These are phyloP conservation scores for Aspergillus neoniger DNA, from an alignment of 2,329 filamentous ascomycete species.

Conservation along the genomic window DNA sequence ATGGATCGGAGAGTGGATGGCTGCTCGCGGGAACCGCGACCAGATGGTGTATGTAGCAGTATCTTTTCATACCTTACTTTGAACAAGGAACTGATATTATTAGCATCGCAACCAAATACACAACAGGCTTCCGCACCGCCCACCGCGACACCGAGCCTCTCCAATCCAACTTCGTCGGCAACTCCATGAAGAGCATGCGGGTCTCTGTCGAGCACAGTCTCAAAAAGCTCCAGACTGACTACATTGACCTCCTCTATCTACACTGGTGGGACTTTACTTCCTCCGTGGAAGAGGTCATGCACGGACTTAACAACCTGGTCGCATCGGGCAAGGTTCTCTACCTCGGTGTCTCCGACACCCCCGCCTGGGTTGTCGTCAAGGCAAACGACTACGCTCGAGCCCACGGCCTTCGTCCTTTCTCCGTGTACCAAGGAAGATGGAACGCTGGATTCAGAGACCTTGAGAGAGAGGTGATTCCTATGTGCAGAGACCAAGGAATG, in stretches of 20 bases:
- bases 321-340: constrained; percentile 16
- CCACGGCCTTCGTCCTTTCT: constrained; percentile 12
- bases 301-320: constrained; percentile 14
- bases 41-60: constrained; percentile 70
- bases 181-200: constrained; percentile 46
- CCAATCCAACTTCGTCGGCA: constrained; percentile 47
- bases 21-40: constrained; percentile 61
- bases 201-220: constrained; percentile 49
- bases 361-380: constrained; percentile 15
- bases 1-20: constrained; percentile 71
- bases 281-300: constrained; percentile 17
- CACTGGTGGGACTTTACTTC: constrained; percentile 20
- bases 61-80: neutral
- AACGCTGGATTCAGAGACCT: constrained; percentile 14
- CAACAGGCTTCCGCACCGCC: constrained; percentile 58
- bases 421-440: constrained; percentile 15
- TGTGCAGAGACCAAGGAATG: constrained; percentile 17
- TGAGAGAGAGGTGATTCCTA: constrained; percentile 16
- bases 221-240: constrained; percentile 54
- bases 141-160: constrained; percentile 31
- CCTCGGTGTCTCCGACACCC: constrained; percentile 16
- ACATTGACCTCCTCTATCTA: constrained; percentile 38
- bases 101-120: constrained; percentile 66
- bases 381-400: constrained; percentile 19
- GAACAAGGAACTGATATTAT: neutral